Evolutionary conservation across 192 early-diverging fungal genomes (phyloP).

Genomic region (Thamnidium elegans): DNA sequence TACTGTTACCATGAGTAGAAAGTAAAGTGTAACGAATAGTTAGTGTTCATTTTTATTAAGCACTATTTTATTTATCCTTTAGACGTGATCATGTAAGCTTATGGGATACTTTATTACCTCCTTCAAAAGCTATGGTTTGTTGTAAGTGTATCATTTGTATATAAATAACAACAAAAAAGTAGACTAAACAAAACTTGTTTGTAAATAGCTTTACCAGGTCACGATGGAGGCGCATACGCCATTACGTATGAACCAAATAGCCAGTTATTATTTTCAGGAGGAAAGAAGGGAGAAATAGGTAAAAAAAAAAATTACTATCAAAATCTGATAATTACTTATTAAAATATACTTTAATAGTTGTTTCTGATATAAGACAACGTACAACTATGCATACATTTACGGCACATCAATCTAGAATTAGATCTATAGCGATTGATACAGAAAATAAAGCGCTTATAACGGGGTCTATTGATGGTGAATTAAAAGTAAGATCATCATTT

Average conservation of each 20-base stretch:
- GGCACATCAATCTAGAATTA: slow-evolving; percentile 65
- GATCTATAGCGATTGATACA: slow-evolving; percentile 62
- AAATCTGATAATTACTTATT: neutral
- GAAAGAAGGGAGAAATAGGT: slow-evolving; percentile 75
- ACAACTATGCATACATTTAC: slow-evolving; percentile 61
- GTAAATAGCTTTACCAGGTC: slow-evolving; percentile 49
- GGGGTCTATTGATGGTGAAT: slow-evolving; percentile 66
- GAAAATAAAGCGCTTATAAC: slow-evolving; percentile 57
- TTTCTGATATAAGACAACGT: slow-evolving; percentile 72
- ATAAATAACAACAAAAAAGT: too few relatives aligned
- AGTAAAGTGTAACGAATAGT: too few relatives aligned
- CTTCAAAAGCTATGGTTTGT: slow-evolving; percentile 55
- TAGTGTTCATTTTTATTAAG: neutral
- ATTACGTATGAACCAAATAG: slow-evolving; percentile 57
- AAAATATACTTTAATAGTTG: slow-evolving; percentile 40
- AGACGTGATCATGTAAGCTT: slow-evolving; percentile 60
- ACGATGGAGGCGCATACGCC: slow-evolving; percentile 66
- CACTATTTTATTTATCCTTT: neutral
- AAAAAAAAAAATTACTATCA: slow-evolving; percentile 25
- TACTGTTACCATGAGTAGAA: slow-evolving; percentile 42
- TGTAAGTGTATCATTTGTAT: slow-evolving; percentile 23
- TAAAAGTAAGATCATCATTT: slow-evolving; percentile 45
- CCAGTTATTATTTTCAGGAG: slow-evolving; percentile 68
- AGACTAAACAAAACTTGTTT: neutral
- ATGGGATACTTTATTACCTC: slow-evolving; percentile 77